These are phyloP conservation scores for Fragilariopsis cylindrus DNA, from an alignment of 108 stramenopile species.

Conservation along the genomic window DNA sequence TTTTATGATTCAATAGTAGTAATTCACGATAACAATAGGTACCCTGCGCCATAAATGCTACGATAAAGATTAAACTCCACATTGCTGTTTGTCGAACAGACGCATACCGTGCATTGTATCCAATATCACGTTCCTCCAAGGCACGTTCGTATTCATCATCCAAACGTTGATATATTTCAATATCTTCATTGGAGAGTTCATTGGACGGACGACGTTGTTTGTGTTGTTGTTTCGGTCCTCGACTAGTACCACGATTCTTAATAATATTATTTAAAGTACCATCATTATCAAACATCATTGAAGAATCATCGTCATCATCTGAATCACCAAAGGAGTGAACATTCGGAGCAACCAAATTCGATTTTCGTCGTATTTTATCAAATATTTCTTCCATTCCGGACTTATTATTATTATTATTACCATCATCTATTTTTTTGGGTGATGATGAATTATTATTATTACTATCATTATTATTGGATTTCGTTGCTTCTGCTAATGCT, in stretches of 20 bases:
- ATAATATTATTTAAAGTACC: background rate
- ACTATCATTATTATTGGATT: too few species aligned
- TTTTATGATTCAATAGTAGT: slow-evolving; percentile 28
- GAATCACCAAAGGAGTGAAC: background rate
- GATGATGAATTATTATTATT: too few species aligned
- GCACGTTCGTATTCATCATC: slow-evolving; percentile 85
- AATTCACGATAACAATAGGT: slow-evolving; percentile 51
- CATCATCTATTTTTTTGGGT: too few species aligned
- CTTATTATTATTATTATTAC: too few species aligned
- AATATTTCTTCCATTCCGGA: too few species aligned
- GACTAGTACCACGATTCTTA: background rate
- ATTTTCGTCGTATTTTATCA: background rate
- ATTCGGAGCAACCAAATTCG: background rate
- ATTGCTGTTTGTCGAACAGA: slow-evolving; percentile 69
- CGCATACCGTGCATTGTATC: slow-evolving; percentile 72
- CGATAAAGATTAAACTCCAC: slow-evolving; percentile 56
- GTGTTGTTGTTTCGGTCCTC: background rate
- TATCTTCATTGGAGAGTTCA: slow-evolving; percentile 36
- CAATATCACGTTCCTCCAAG: slow-evolving; percentile 76
- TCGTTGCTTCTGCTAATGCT: background rate
- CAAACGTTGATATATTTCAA: slow-evolving; percentile 57
- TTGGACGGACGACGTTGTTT: background rate
- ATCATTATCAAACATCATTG: background rate
- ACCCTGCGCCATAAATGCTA: slow-evolving; percentile 60
- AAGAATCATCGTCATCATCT: too few species aligned